Base-by-base conservation (phyloP, 768 basidiomycete genomes). In the Cystobasidium tubakii region DNA sequence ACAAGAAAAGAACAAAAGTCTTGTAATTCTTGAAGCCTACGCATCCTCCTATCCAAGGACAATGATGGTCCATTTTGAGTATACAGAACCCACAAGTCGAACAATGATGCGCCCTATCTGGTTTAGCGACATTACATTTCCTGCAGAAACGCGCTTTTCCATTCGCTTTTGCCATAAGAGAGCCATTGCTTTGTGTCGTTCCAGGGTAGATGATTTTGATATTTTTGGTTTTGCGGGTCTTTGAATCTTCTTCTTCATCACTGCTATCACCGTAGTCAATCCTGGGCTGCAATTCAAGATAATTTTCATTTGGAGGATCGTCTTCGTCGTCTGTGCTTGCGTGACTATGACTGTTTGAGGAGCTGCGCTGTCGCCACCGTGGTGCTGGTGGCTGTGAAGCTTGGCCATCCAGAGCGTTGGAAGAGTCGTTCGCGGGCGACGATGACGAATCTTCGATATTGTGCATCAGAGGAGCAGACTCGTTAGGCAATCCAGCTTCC, bases 1-100 rank as follows among this genome's bases (percentile, higher is more conserved):
- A 64, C 23, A 73, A 42, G 46, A 73, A 73, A 57, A 73, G 71
- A 33, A 73, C 27, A 57, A 73, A 73, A 19, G 71, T 42, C 62
- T 73, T 73, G 62, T 73, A 64, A 64, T 73, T 73, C 33, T 44
- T 44, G 43, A 73, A 64, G 23, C 71, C 71, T 4, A 73, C 71
- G 31, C 71, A 73, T 15, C 71, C 60, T 21, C 62, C 71, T 57
- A 73, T 57, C 71, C 71, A 73, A 34, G 71, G 71, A 43, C 71
- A 73, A 36, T 73, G 71, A 50, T 73, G 71, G 17, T 73, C 46
- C 62, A 73, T 44, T 43, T 64, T 73, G 71, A 73, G 71, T 29
- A 73, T 29, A 54, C 71, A 73, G 29, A 64, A 63, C 9, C 71
- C 71, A 31, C 71, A 73, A 2, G 60, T 73, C 19, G 71, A 73